Percentiles rank a stretch among this genome's conserved stretches.
Conservation (phyloP, 306 rosid genomes). For the Acacia melanoxylon region DNA sequence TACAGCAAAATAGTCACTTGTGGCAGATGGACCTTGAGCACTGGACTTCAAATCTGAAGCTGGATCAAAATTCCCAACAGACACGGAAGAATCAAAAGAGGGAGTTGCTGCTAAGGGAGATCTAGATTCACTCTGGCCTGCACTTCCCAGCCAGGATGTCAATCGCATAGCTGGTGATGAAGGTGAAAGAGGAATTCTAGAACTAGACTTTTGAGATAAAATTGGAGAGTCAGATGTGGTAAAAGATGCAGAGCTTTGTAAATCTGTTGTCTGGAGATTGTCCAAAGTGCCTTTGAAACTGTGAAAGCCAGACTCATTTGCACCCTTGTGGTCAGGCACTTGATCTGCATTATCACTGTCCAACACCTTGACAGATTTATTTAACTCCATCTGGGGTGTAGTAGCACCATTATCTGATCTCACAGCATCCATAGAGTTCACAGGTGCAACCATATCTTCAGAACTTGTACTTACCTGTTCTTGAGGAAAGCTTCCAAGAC, state of each 20-base stretch:
- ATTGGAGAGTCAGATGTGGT: constrained; percentile 69
- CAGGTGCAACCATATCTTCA: constrained; percentile 62
- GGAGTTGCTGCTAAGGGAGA: constrained; percentile 63
- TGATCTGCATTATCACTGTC: constrained; percentile 73
- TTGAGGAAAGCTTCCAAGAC: constrained; percentile 91
- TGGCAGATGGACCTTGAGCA: constrained; percentile 64
- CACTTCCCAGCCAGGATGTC: constrained; percentile 85
- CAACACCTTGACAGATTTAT: constrained; percentile 55
- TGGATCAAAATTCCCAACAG: constrained; percentile 61
- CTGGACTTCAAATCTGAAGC: constrained; percentile 66
- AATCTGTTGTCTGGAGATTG: constrained; percentile 54
- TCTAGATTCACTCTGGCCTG: constrained; percentile 58
- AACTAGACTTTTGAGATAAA: constrained; percentile 80
- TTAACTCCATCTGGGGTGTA: constrained; percentile 48
- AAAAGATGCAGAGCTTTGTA: constrained; percentile 72
- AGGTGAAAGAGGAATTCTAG: constrained; percentile 56
- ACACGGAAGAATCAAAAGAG: constrained; percentile 67
- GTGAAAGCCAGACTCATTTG: constrained; percentile 59
- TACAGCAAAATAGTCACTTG: constrained; percentile 64
- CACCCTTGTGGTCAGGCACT: constrained; percentile 62
- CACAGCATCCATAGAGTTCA: constrained; percentile 43
- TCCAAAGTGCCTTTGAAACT: constrained; percentile 50
- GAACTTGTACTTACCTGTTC: constrained; percentile 90
- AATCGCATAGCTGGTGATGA: constrained; percentile 75
- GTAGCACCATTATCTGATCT: constrained; percentile 42